Conservation (phyloP, 106 monocot genomes). For the Dendrobium officinale region DNA sequence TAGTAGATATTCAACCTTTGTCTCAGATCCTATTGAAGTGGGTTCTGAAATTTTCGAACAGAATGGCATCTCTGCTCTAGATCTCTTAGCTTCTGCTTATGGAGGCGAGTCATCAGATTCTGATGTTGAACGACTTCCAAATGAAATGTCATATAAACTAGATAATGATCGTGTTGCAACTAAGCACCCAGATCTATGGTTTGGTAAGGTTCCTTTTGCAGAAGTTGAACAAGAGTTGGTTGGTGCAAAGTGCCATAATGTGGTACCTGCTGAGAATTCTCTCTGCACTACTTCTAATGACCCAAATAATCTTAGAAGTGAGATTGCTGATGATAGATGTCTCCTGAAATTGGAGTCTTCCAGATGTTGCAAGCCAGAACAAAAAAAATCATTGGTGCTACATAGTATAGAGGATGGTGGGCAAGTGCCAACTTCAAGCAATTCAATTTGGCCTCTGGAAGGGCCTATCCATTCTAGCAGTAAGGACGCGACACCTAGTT, state of each 20-base stretch:
- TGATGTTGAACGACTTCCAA: conserved; percentile 34
- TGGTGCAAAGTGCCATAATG: too few species aligned
- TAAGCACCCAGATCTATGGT: conserved; percentile 7
- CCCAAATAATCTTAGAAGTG: neutral
- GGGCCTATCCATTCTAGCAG: neutral
- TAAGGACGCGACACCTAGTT: neutral
- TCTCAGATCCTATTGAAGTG: conserved; percentile 17
- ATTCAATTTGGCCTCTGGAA: neutral
- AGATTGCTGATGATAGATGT: conserved; percentile 6
- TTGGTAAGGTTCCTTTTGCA: conserved; percentile 10
- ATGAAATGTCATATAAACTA: conserved; percentile 10
- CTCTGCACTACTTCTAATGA: conserved; percentile 9
- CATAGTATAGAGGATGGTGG: neutral
- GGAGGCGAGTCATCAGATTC: conserved; percentile 56
- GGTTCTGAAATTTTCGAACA: conserved; percentile 18
- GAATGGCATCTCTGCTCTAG: conserved; percentile 57
- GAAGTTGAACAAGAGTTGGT: conserved; percentile 1
- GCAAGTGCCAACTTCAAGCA: conserved; percentile 8
- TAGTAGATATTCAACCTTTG: conserved; percentile 12
- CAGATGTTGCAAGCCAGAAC: conserved; percentile 1
- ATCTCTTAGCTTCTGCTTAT: conserved; percentile 72
- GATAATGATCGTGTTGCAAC: conserved; percentile 9
- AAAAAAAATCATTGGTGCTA: neutral
- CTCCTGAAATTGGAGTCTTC: conserved; percentile 12
- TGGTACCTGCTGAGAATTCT: conserved; percentile 11